A percentile compares a stretch with the other conserved stretches of the same genome.
Conservation (phyloP, 148 eudicot species). For the Tetragonia tetragonoides region DNA sequence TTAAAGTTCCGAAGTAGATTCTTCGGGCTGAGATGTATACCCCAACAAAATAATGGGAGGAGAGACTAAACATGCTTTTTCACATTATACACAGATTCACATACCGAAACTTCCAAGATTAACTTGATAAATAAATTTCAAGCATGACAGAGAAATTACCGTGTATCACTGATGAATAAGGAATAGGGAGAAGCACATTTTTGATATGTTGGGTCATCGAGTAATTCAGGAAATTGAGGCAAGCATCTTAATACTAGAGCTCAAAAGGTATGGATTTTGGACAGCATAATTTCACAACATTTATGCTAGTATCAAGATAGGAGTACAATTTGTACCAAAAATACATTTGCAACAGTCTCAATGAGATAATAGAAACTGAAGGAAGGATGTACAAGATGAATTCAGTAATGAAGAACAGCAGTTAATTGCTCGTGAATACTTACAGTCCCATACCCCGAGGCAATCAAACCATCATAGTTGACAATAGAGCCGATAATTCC, state of each 20-base stretch:
- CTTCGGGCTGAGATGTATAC: neutral
- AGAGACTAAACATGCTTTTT: neutral
- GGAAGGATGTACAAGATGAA: neutral
- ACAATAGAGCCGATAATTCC: neutral
- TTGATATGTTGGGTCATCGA: neutral
- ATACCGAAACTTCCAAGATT: neutral
- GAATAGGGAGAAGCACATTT: neutral
- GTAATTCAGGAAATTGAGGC: neutral
- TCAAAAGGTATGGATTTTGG: neutral
- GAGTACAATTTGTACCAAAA: neutral
- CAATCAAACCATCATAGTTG: neutral
- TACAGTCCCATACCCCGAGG: neutral
- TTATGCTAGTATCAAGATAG: neutral
- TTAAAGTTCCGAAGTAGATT: neutral
- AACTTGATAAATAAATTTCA: neutral
- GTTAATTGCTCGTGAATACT: neutral
- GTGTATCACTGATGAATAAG: neutral
- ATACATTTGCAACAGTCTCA: neutral
- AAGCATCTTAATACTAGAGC: neutral
- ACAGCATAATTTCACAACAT: too few species aligned
- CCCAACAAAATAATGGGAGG: neutral
- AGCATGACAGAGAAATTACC: neutral
- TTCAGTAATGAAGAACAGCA: neutral
- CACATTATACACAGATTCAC: neutral
- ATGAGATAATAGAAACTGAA: too few species aligned